Base-by-base conservation (phyloP, 1,284 basidiomycete genomes). In the Rhodotorula sp. region DNA sequence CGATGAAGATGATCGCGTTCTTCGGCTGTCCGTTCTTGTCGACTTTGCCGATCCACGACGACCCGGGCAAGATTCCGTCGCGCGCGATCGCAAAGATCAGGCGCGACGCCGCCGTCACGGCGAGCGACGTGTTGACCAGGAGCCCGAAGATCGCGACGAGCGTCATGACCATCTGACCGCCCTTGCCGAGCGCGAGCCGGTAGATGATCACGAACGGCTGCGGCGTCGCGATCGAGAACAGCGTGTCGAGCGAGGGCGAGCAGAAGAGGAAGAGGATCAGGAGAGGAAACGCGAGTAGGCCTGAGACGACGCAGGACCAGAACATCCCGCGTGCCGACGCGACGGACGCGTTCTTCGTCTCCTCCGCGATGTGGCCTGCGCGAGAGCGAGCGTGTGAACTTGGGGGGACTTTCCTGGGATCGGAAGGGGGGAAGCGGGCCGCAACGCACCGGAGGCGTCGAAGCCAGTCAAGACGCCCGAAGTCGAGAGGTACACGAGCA, bases 281-380 rank as follows among this genome's bases (percentile, higher is more conserved):
- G 58, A 75, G 72, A 7, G 74, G 74, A 77, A 92, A 91, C 2
- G 89, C 89, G 37, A 90, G 79, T 28, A 88, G 78, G 13, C 88
- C 90, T 0, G 90, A 91, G 18, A 88, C 87, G 30, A 91, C 78
- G 30, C 87, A 88, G 71, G 89, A 88, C 62, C 81, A 85, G 50
- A 93, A 81, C 70, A 94, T 90, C 2, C 91, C 91, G 77, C 86
- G 87, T 9, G 87, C 89, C 11, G 91, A 89, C 52, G 88, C 83
- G 53, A 91, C 84, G 70, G 89, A 89, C 3, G 91, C 91, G 77
- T 92, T 88, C 79, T 90, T 90, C 0, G 91, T 92, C 80, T 93
- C 91, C 80, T 93, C 91, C 4, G 90, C 90, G 68, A 93, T 88
- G 73, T 93, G 91, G 0, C 91, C 91, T 92, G 10, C 89, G 89